Evolutionary conservation across 345 rosid species (phyloP).

Genomic region (Toxicodendron radicans): DNA sequence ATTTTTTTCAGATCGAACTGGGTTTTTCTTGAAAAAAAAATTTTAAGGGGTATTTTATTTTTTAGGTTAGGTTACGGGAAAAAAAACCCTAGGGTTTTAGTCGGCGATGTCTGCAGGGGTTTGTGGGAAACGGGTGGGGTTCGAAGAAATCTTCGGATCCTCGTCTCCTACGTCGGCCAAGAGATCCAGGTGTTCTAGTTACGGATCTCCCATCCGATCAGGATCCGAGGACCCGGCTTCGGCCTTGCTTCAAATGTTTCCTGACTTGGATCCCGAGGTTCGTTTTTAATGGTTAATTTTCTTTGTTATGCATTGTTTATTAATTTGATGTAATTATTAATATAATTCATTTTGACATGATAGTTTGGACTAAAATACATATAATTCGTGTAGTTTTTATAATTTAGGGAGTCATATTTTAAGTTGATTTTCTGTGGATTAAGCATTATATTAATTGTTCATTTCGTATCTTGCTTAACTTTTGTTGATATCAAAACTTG

Average conservation of each 20-base stretch:
- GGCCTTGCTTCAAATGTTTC: slow-evolving; percentile 43
- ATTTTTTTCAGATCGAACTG: slow-evolving; percentile 5
- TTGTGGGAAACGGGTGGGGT: slow-evolving; percentile 59
- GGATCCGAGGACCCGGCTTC: slow-evolving; percentile 45
- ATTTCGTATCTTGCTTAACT: background rate
- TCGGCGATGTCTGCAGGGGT: slow-evolving; percentile 49
- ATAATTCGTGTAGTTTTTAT: no score
- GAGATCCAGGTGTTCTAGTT: slow-evolving; percentile 47
- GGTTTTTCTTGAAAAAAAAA: background rate
- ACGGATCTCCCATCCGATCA: slow-evolving; percentile 42
- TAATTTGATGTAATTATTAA: background rate
- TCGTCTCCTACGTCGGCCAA: slow-evolving; percentile 39
- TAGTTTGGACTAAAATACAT: background rate
- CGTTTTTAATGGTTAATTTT: slow-evolving; percentile 4
- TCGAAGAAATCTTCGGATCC: slow-evolving; percentile 47
- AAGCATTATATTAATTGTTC: background rate
- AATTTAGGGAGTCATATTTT: background rate
- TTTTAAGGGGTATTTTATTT: slow-evolving; percentile 2
- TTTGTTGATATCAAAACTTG: background rate
- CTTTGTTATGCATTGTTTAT: background rate
- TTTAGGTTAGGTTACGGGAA: background rate
- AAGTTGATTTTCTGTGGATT: background rate
- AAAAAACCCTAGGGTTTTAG: slow-evolving; percentile 29
- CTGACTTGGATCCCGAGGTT: slow-evolving; percentile 59
- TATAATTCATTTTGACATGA: background rate